phyloP scores from a whole-genome alignment of 1,284 basidiomycete genomes.

The Xanthoconium separans region DNA sequence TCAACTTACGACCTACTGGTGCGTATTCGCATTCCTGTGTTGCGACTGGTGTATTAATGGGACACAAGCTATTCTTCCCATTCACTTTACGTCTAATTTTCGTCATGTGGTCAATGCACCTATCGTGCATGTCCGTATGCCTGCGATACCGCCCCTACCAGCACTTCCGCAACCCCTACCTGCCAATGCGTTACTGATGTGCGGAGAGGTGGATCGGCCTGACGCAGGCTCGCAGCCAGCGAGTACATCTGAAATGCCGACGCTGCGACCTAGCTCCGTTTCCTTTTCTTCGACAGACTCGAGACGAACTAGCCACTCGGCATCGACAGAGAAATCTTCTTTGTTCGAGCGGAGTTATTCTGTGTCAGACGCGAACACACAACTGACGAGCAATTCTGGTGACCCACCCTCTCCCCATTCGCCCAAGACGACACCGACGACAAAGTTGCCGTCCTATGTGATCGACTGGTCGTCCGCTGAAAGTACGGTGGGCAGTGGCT shows the following conservation, averaged over 20 bases:
- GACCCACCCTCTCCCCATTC: constrained; percentile 22
- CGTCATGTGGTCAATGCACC: constrained; percentile 62
- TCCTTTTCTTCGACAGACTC: constrained; percentile 48
- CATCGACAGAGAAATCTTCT: constrained; percentile 32
- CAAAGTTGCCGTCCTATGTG: constrained; percentile 26
- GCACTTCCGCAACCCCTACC: constrained; percentile 52
- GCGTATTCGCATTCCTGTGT: background rate
- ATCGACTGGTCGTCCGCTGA: constrained; percentile 36
- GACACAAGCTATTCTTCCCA: constrained; percentile 59
- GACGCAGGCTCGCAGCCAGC: constrained; percentile 16
- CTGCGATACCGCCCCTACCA: constrained; percentile 63
- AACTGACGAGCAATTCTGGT: constrained; percentile 15
- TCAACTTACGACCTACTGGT: constrained; percentile 63
- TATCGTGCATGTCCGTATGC: constrained; percentile 63
- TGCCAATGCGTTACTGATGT: constrained; percentile 26
- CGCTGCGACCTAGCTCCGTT: constrained; percentile 41
- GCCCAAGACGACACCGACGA: constrained; percentile 3
- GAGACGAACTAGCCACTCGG: constrained; percentile 31
- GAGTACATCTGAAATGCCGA: constrained; percentile 17
- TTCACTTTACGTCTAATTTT: constrained; percentile 71
- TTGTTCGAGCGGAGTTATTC: constrained; percentile 28
- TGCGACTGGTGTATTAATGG: constrained; percentile 6
- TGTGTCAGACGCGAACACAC: constrained; percentile 25
- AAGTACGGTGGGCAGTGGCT: constrained; percentile 33
- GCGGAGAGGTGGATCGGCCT: constrained; percentile 24